Evolutionary conservation across 495 filamentous ascomycete genomes (phyloP), one percentile per base, ranked within the genome.

Genomic region (Tetracladium setigerum): DNA sequence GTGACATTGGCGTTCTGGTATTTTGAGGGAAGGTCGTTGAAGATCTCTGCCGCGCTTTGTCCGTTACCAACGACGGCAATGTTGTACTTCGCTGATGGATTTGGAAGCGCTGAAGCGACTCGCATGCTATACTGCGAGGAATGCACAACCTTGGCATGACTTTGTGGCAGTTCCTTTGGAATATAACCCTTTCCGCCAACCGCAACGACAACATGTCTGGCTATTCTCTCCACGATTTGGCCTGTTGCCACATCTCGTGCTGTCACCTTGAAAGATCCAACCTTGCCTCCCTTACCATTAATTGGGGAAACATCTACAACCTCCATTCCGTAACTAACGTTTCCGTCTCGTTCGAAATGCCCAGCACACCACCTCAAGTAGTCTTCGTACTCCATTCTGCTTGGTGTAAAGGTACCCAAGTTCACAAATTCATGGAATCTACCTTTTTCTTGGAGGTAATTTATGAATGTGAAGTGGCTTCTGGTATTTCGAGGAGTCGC

Each of bases 31-130:
- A 96, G 67, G 61, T 95, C 88, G 63, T 85, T 82, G 70, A 91
- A 98, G 50, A 95, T 95, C 70, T 98, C 91, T 0, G 91, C 91
- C 2, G 91, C 87, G 57, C 86, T 92, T 68, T 98, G 91, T 7
- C 91, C 91, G 39, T 80, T 84, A 13, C 91, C 91, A 38, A 96
- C 65, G 14, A 98, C 83, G 6, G 86, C 89, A 49, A 97, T 79
- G 9, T 91, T 65, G n/a, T 90, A 55, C 35, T 64, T 62, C 1
- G 81, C 78, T 8, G 8, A 8, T 34, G 9, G 31, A n/a, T n/a
- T 34, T 8, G 31, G 31, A 34, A 34, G 31, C n/a, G n/a, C 31
- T 34, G 8, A 8, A 9, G 9, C 31, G 1, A 84, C 65, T 14
- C 62, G 53, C 8, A 79, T 76, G 24, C 82, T 79, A 62, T 94